Evolutionary conservation across 2,329 filamentous ascomycete genomes (phyloP).

Genomic region (Xylaria sp.): DNA sequence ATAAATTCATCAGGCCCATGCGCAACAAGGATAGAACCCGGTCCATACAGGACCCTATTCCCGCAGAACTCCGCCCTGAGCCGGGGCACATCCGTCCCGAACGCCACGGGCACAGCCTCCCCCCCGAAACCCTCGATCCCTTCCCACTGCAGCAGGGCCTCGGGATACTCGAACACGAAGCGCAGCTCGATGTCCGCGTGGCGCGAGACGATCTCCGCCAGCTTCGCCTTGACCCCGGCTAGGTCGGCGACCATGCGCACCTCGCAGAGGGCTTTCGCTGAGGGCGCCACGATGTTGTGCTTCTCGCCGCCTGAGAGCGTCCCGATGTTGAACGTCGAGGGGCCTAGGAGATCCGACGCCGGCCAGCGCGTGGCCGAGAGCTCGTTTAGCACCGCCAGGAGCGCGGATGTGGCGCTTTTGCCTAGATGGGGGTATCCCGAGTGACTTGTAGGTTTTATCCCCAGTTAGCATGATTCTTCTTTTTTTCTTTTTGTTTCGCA

Average conservation of each 20-base stretch:
- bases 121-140: constrained; percentile 52
- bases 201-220: constrained; percentile 49
- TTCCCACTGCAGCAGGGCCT: constrained; percentile 54
- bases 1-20: constrained; percentile 54
- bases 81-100: constrained; percentile 54
- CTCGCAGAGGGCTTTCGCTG: constrained; percentile 53
- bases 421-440: constrained; percentile 52
- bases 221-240: constrained; percentile 49
- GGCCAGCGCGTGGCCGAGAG: constrained; percentile 50
- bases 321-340: constrained; percentile 55
- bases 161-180: constrained; percentile 53
- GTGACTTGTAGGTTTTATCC: constrained; percentile 40
- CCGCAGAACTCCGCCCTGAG: constrained; percentile 45
- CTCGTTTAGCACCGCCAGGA: constrained; percentile 49
- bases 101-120: constrained; percentile 51
- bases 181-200: constrained; percentile 51
- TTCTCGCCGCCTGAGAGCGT: constrained; percentile 53
- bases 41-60: constrained; percentile 54
- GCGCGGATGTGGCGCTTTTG: constrained; percentile 50
- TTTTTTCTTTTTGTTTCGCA: background rate
- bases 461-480: background rate
- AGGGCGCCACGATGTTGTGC: constrained; percentile 54
- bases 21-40: constrained; percentile 54
- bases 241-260: constrained; percentile 54
- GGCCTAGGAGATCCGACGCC: constrained; percentile 51